phyloP scores from a whole-genome alignment of 139 green algal genomes.

The Tetraselmis chui region DNA sequence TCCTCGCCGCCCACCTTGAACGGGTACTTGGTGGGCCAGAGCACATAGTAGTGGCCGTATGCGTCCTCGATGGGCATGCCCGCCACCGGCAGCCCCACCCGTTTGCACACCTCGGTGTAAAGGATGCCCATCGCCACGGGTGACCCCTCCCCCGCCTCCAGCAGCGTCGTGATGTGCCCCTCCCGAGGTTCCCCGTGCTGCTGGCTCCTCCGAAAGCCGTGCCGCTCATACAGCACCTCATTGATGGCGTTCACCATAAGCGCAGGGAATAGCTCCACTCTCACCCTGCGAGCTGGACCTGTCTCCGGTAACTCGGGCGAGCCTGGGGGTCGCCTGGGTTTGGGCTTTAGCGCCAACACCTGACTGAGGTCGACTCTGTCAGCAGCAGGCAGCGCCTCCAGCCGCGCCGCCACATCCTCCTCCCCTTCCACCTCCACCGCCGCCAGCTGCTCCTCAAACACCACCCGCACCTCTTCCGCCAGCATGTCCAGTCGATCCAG shows the following conservation, averaged over 20 bases:
- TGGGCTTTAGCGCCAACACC: neutral
- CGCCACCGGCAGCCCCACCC: constrained; percentile 36
- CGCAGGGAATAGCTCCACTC: constrained; percentile 6
- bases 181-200: constrained; percentile 44
- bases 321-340: neutral
- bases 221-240: constrained; percentile 45
- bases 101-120: constrained; percentile 50
- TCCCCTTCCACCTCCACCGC: neutral
- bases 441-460: constrained; percentile 10
- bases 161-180: constrained; percentile 34
- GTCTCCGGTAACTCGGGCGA: neutral
- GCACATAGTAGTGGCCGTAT: constrained; percentile 31
- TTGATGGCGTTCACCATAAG: constrained; percentile 43
- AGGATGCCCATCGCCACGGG: constrained; percentile 47
- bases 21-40: constrained; percentile 25
- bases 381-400: neutral
- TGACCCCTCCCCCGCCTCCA: constrained; percentile 44
- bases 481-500: constrained; percentile 44
- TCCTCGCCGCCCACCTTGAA: constrained; percentile 22
- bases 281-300: neutral
- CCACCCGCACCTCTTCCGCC: constrained; percentile 24
- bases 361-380: neutral
- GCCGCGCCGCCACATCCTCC: neutral
- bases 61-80: constrained; percentile 30
- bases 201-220: constrained; percentile 50